Evolutionary conservation across 345 rosid genomes (phyloP).

Genomic region (Kernera saxatilis): DNA sequence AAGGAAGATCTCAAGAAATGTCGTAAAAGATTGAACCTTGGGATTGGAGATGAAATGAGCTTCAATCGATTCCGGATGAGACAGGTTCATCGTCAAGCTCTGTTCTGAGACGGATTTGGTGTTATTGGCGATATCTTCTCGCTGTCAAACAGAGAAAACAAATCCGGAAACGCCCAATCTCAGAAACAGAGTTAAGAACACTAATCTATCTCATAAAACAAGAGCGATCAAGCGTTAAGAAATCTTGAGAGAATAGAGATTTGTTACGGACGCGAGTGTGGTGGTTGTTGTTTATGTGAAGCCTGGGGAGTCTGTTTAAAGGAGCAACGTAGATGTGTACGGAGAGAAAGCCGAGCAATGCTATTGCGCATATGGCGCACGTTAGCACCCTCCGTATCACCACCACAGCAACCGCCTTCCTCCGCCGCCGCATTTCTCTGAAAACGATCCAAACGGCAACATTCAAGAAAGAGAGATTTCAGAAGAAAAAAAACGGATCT

Average conservation of each 20-base stretch:
- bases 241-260: not conserved
- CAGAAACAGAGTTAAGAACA: not conserved
- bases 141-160: slow-evolving; percentile 24
- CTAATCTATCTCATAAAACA: not conserved
- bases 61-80: slow-evolving; percentile 27
- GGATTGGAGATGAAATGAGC: not conserved
- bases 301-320: slow-evolving; percentile 37
- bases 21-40: slow-evolving; percentile 33
- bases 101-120: slow-evolving; percentile 36
- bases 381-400: slow-evolving; percentile 47
- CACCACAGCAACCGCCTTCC: slow-evolving; percentile 42
- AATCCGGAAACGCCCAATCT: not conserved
- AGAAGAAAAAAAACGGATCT: slow-evolving; percentile 18
- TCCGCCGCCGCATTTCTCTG: slow-evolving; percentile 35
- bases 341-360: slow-evolving; percentile 39
- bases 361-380: slow-evolving; percentile 53
- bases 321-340: slow-evolving; percentile 56
- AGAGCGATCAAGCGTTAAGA: not conserved
- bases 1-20: not conserved
- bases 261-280: slow-evolving; percentile 28
- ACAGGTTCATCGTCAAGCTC: slow-evolving; percentile 13
- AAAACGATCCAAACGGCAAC: not conserved
- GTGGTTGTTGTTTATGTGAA: slow-evolving; percentile 37
- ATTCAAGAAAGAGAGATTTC: slow-evolving; percentile 1
- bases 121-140: slow-evolving; percentile 24